A percentile compares a stretch with the other conserved stretches of the same genome.
Conservation (phyloP, 352 stramenopile species). For the Peronospora farinosa region DNA sequence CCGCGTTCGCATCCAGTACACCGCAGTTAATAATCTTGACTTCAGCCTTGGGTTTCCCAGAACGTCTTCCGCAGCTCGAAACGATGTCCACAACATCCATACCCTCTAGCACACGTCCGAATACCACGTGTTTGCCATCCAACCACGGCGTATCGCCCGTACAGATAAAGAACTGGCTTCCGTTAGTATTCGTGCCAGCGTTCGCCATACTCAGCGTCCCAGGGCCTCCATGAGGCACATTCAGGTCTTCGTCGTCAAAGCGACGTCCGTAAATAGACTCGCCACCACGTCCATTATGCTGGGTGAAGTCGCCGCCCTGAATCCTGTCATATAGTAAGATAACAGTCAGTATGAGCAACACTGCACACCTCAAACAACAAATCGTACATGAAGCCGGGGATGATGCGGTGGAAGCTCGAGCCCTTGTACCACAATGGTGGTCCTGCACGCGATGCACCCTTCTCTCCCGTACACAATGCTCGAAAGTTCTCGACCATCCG, state of each 20-base stretch:
- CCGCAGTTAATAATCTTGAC: slow-evolving; percentile 91
- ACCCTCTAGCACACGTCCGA: slow-evolving; percentile 87
- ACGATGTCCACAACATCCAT: slow-evolving; percentile 91
- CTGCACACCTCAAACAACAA: slow-evolving; percentile 3
- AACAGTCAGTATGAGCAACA: background rate
- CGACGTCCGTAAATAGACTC: slow-evolving; percentile 93
- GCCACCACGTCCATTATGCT: slow-evolving; percentile 88
- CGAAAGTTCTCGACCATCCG: slow-evolving; percentile 79
- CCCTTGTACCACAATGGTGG: slow-evolving; percentile 95
- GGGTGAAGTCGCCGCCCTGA: slow-evolving; percentile 93
- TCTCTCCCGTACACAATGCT: slow-evolving; percentile 74
- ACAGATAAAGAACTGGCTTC: slow-evolving; percentile 95
- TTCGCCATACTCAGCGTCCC: slow-evolving; percentile 88
- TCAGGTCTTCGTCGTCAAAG: slow-evolving; percentile 90
- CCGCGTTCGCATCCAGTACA: slow-evolving; percentile 27
- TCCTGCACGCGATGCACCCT: slow-evolving; percentile 65
- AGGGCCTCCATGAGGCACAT: slow-evolving; percentile 56
- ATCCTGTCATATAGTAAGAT: slow-evolving; percentile 42
- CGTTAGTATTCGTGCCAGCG: slow-evolving; percentile 86
- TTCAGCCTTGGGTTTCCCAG: slow-evolving; percentile 74
- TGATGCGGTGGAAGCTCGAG: slow-evolving; percentile 93
- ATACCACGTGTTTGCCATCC: slow-evolving; percentile 95
- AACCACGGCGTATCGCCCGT: slow-evolving; percentile 93
- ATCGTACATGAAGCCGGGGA: slow-evolving; percentile 89
- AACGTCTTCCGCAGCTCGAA: slow-evolving; percentile 70